Conservation (phyloP, 2,329 filamentous ascomycete species). For the Pseudonectria buxi region DNA sequence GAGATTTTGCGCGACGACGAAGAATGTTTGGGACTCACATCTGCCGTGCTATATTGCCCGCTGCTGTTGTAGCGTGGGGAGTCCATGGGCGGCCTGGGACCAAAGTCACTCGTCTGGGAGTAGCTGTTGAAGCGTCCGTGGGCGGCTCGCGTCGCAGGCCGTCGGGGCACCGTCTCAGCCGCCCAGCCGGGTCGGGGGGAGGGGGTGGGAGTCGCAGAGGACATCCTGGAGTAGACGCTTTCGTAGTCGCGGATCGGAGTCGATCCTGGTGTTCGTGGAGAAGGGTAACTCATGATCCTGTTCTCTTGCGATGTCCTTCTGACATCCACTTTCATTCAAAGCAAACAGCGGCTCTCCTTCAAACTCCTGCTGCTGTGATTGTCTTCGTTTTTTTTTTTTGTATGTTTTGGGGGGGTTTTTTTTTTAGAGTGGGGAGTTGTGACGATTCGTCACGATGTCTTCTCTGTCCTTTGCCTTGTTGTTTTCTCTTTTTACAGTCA, state of each 20-base stretch:
- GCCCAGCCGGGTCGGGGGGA: slow-evolving; percentile 48
- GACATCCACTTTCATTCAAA: slow-evolving; percentile 22
- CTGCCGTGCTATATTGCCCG: slow-evolving; percentile 57
- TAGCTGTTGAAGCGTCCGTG: slow-evolving; percentile 33
- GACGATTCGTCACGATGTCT: slow-evolving; percentile 12
- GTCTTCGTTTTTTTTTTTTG: slow-evolving; percentile 7
- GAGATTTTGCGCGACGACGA: slow-evolving; percentile 37
- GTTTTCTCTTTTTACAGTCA: slow-evolving; percentile 9
- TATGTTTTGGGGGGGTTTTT: slow-evolving; percentile 36
- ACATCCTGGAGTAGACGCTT: slow-evolving; percentile 40
- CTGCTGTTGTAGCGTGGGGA: slow-evolving; percentile 57
- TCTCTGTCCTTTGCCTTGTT: slow-evolving; percentile 5
- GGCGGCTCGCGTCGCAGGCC: slow-evolving; percentile 46
- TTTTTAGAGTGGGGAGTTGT: slow-evolving; percentile 7
- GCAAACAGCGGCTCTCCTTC: slow-evolving; percentile 21
- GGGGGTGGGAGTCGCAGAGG: slow-evolving; percentile 50
- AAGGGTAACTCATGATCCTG: slow-evolving; percentile 35
- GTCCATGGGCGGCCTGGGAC: slow-evolving; percentile 42
- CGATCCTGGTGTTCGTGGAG: slow-evolving; percentile 36
- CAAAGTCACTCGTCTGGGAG: slow-evolving; percentile 29
- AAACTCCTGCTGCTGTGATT: slow-evolving; percentile 19
- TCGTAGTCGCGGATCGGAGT: slow-evolving; percentile 46
- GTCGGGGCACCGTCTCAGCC: slow-evolving; percentile 42
- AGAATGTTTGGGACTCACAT: slow-evolving; percentile 56
- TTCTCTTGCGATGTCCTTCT: slow-evolving; percentile 27